phyloP scores from a whole-genome alignment of 208 protist species.

The Crithidia acanthocephali region DNA sequence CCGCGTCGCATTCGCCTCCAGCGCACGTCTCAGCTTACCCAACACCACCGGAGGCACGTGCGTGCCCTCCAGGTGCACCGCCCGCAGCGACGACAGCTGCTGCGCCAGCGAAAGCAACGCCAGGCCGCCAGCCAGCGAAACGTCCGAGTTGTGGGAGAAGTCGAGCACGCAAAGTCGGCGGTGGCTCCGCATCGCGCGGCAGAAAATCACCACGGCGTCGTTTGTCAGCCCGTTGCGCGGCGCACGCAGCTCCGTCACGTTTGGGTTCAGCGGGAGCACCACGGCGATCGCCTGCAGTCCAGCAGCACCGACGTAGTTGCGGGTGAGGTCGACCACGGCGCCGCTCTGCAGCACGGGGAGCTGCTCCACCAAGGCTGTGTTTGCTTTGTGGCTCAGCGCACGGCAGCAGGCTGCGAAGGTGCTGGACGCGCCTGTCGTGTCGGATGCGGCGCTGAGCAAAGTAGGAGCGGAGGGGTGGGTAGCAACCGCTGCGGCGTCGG shows the following conservation, averaged over 20 bases:
- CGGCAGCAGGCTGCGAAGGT: conserved; percentile 68
- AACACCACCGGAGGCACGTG: conserved; percentile 65
- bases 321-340: conserved; percentile 58
- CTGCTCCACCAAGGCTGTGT: conserved; percentile 46
- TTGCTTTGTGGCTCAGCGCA: conserved; percentile 68
- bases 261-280: conserved; percentile 64
- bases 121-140: conserved; percentile 77
- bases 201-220: conserved; percentile 82
- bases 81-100: conserved; percentile 38
- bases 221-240: conserved; percentile 80
- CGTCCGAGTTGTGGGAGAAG: conserved; percentile 63
- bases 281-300: conserved; percentile 80
- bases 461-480: background rate
- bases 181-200: conserved; percentile 66
- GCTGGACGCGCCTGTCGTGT: background rate
- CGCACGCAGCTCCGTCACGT: conserved; percentile 52
- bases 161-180: conserved; percentile 54
- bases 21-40: conserved; percentile 45
- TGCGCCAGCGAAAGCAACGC: conserved; percentile 72
- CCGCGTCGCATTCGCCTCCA: conserved; percentile 45
- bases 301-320: conserved; percentile 75
- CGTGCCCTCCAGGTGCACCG: conserved; percentile 57
- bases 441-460: background rate
- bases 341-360: conserved; percentile 45
- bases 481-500: background rate